Percentiles rank a stretch among this genome's conserved stretches.
Conservation (phyloP, 2,329 filamentous ascomycete genomes). For the Pestalotiopsis sp. region DNA sequence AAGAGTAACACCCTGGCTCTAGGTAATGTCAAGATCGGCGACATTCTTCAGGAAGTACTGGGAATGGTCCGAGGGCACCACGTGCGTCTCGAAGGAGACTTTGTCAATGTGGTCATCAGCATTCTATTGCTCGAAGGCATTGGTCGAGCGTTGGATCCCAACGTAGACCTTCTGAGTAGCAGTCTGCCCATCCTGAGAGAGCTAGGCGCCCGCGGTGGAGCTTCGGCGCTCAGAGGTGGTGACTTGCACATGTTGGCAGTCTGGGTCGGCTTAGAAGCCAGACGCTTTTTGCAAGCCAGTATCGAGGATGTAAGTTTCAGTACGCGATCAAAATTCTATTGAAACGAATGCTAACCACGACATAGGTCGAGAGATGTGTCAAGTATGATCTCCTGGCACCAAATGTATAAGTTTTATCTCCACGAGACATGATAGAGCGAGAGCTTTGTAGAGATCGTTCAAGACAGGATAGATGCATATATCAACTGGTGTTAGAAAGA, state of each 20-base stretch:
- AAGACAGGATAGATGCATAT: neutral
- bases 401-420: conserved; percentile 9
- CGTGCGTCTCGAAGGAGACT: conserved; percentile 93
- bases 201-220: conserved; percentile 77
- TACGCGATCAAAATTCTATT: neutral
- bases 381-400: conserved; percentile 13
- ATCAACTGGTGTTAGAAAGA: neutral
- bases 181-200: conserved; percentile 89
- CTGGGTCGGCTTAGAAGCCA: conserved; percentile 88
- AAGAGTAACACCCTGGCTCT: conserved; percentile 90
- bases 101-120: conserved; percentile 96
- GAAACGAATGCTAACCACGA: conserved; percentile 4
- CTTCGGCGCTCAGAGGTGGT: conserved; percentile 68
- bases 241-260: conserved; percentile 87
- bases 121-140: conserved; percentile 94
- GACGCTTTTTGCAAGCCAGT: conserved; percentile 86
- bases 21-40: conserved; percentile 93
- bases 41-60: conserved; percentile 88
- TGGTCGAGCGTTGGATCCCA: conserved; percentile 81
- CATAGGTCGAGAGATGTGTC: conserved; percentile 12
- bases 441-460: neutral
- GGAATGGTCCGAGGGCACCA: conserved; percentile 91
- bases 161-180: conserved; percentile 83
- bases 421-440: neutral
- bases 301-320: conserved; percentile 74